Evolutionary conservation across 495 filamentous ascomycete genomes (phyloP).

Genomic region (Chaetomidium leptoderma): DNA sequence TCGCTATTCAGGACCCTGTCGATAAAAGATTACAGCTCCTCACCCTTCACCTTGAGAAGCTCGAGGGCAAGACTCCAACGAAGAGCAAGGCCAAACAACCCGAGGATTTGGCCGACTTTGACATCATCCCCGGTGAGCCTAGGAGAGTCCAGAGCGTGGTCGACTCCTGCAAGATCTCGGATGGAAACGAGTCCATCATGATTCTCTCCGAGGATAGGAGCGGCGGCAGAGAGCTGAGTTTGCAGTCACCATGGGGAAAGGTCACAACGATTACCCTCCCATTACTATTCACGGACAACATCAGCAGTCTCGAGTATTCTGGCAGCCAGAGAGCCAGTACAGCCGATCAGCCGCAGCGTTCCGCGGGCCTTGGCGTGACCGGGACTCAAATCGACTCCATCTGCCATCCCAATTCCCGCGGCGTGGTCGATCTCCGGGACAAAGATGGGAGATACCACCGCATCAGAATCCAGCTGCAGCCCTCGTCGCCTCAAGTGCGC

Average conservation of each 20-base stretch:
- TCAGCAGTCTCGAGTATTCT: slow-evolving; percentile 37
- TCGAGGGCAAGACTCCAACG: slow-evolving; percentile 16
- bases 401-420: slow-evolving; percentile 46
- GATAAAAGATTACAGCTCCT: slow-evolving; percentile 64
- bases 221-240: slow-evolving; percentile 58
- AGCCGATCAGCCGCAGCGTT: slow-evolving; percentile 5
- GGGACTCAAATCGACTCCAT: slow-evolving; percentile 40
- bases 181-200: slow-evolving; percentile 64
- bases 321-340: slow-evolving; percentile 29
- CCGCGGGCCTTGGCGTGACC: slow-evolving; percentile 20
- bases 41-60: slow-evolving; percentile 51
- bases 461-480: slow-evolving; percentile 61
- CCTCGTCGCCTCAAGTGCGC: slow-evolving; percentile 55
- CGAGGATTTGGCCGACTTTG: slow-evolving; percentile 1
- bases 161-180: slow-evolving; percentile 70
- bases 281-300: slow-evolving; percentile 38
- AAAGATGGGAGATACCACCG: slow-evolving; percentile 57
- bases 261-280: slow-evolving; percentile 53
- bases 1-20: slow-evolving; percentile 65
- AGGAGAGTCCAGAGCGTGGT: slow-evolving; percentile 56
- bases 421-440: slow-evolving; percentile 62
- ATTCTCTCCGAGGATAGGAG: slow-evolving; percentile 62
- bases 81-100: slow-evolving; percentile 25
- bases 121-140: slow-evolving; percentile 41
- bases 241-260: slow-evolving; percentile 73